Evolutionary conservation across 2,329 filamentous ascomycete genomes (phyloP).

Genomic region (Botrytis fabae): DNA sequence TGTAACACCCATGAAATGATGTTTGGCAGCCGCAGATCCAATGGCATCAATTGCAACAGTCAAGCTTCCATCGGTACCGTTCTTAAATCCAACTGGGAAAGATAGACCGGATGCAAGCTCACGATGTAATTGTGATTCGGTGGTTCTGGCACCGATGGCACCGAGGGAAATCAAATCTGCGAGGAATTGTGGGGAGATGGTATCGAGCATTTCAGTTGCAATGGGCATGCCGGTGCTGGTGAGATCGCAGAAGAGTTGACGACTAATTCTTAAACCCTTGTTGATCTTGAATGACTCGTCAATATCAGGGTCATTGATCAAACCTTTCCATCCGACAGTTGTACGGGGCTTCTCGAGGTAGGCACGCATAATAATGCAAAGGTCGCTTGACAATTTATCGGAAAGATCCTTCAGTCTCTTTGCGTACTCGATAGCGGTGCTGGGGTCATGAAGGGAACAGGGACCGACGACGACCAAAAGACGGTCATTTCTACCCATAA

Average conservation of each 20-base stretch:
- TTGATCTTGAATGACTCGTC: constrained; percentile 98
- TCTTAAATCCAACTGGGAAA: constrained; percentile 99
- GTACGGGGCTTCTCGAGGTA: constrained; percentile 99
- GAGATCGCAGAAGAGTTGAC: constrained; percentile 89
- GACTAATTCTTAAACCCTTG: constrained; percentile 90
- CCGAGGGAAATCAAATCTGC: constrained; percentile 94
- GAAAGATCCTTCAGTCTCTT: constrained; percentile 73
- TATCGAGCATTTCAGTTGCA: constrained; percentile 97
- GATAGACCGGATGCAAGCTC: constrained; percentile 93
- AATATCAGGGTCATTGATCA: constrained; percentile 99
- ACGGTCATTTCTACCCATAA: constrained; percentile 58
- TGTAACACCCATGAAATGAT: constrained; percentile 98
- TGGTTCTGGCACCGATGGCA: constrained; percentile 93
- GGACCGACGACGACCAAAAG: constrained; percentile 93
- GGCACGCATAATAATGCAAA: constrained; percentile 94
- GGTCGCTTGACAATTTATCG: constrained; percentile 76
- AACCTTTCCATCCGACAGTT: constrained; percentile 97
- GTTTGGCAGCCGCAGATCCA: constrained; percentile 77
- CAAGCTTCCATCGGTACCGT: constrained; percentile 91
- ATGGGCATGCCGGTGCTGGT: constrained; percentile 89
- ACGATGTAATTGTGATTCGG: constrained; percentile 93
- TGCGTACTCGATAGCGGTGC: constrained; percentile 85
- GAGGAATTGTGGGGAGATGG: constrained; percentile 96
- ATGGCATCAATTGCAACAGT: constrained; percentile 94
- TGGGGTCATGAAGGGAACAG: constrained; percentile 96